Evolutionary conservation across 495 filamentous ascomycete genomes (phyloP).

Genomic region (Penicillium herquei): DNA sequence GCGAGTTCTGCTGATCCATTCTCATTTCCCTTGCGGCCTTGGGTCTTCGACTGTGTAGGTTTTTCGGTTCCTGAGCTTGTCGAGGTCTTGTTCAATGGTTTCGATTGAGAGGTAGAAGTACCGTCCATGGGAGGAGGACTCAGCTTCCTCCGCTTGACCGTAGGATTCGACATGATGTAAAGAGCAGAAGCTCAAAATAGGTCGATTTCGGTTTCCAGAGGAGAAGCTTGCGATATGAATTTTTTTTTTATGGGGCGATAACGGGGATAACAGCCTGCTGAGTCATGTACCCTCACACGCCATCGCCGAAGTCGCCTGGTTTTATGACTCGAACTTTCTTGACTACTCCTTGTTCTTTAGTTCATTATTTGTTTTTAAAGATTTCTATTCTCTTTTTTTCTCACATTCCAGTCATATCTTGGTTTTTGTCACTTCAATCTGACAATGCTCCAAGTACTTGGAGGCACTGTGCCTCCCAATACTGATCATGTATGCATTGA

Average conservation of each 20-base stretch:
- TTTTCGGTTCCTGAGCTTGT: conserved; percentile 10
- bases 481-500: conserved; percentile 52
- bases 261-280: conserved; percentile 15
- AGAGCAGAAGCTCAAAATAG: neutral
- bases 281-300: conserved; percentile 8
- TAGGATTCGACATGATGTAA: conserved; percentile 31
- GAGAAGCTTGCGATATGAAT: conserved; percentile 7
- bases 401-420: neutral
- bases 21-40: conserved; percentile 19
- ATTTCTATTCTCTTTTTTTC: neutral
- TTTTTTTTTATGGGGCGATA: conserved; percentile 29
- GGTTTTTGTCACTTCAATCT: neutral
- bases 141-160: conserved; percentile 38
- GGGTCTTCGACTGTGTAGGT: conserved; percentile 7
- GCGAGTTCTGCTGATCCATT: conserved; percentile 40
- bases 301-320: conserved; percentile 38
- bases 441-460: conserved; percentile 42
- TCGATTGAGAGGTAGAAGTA: conserved; percentile 11
- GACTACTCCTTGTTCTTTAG: neutral
- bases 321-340: conserved; percentile 13
- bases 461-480: conserved; percentile 48
- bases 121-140: conserved; percentile 30
- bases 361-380: neutral
- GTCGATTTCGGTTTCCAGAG: neutral
- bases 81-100: conserved; percentile 1